Percentiles rank a stretch among this genome's conserved stretches.
Evolutionary conservation across 768 basidiomycete species (phyloP).

Genomic region (Mycena alexandri): DNA sequence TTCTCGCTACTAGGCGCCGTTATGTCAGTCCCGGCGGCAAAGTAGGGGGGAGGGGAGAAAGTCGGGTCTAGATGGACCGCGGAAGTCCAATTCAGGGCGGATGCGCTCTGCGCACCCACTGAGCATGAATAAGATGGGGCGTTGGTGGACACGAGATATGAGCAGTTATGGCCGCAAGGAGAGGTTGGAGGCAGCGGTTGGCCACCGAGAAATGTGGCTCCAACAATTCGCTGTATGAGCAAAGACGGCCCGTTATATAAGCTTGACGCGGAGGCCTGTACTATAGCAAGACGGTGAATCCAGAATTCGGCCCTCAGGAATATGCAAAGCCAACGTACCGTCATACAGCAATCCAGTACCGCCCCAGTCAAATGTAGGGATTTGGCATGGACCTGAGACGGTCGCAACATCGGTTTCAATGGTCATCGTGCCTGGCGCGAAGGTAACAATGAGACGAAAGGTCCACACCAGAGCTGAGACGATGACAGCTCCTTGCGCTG

Average conservation of each 20-base stretch:
- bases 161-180: slow-evolving; percentile 21
- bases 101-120: neutral
- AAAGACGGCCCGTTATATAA: slow-evolving; percentile 1
- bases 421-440: slow-evolving; percentile 18
- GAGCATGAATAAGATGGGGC: slow-evolving; percentile 19
- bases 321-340: slow-evolving; percentile 8
- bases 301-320: neutral
- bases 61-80: neutral
- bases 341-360: slow-evolving; percentile 1
- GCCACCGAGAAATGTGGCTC: slow-evolving; percentile 13
- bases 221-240: slow-evolving; percentile 1
- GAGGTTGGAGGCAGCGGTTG: slow-evolving; percentile 18
- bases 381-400: neutral
- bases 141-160: slow-evolving; percentile 11
- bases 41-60: slow-evolving; percentile 4
- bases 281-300: neutral
- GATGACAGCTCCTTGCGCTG: slow-evolving; percentile 2
- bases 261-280: neutral
- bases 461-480: slow-evolving; percentile 2
- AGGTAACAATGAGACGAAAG: slow-evolving; percentile 22
- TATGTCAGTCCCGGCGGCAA: neutral
- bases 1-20: slow-evolving; percentile 1
- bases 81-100: slow-evolving; percentile 9
- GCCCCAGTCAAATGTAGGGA: slow-evolving; percentile 14
- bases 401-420: neutral